Conservation (phyloP, 176 grass and related monocot species). For the Carex littledalei region DNA sequence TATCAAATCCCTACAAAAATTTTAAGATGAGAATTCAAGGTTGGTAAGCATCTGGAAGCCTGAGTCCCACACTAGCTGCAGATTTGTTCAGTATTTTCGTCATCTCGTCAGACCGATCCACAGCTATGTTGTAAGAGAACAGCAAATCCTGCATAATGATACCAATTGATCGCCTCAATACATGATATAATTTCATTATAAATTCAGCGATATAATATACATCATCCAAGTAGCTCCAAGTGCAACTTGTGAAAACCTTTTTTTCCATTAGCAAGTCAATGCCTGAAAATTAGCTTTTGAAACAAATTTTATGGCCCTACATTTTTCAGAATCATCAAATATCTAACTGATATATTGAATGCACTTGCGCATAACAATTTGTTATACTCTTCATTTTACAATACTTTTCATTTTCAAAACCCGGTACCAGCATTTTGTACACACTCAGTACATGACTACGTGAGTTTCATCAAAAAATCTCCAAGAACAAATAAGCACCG, state of each 20-base stretch:
- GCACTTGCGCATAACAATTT: background rate
- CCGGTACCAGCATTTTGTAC: background rate
- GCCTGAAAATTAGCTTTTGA: background rate
- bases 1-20: background rate
- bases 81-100: conserved; percentile 91
- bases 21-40: conserved; percentile 18
- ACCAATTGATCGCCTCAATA: background rate
- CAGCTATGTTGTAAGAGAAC: conserved; percentile 89
- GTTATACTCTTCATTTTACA: background rate
- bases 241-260: background rate
- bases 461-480: background rate
- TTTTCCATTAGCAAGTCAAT: background rate
- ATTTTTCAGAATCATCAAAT: background rate
- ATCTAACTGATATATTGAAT: background rate
- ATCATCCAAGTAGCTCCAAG: background rate
- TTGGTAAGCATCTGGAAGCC: conserved; percentile 76
- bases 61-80: conserved; percentile 86
- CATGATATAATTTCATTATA: background rate
- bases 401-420: background rate
- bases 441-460: background rate
- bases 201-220: background rate
- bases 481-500: background rate
- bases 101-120: conserved; percentile 85
- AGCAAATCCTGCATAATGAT: conserved; percentile 57
- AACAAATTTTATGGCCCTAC: background rate